Percentiles rank a stretch among this genome's conserved stretches.
These are phyloP conservation scores for Erodium trifolium DNA, from an alignment of 441 rosid species.

Conservation along the genomic window DNA sequence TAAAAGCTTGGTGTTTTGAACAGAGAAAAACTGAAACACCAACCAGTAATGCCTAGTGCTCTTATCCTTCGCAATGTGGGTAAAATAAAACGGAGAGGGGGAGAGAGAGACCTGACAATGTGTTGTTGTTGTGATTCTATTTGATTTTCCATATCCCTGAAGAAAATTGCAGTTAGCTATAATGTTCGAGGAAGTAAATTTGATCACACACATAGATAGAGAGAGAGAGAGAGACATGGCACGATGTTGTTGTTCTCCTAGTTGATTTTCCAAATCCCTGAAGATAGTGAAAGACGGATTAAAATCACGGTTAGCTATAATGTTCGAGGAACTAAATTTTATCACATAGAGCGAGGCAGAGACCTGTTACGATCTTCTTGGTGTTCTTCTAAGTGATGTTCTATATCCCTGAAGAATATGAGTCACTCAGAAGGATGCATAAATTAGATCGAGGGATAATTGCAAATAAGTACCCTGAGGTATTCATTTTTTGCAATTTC, in stretches of 20 bases:
- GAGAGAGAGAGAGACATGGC: background rate
- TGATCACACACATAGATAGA: background rate
- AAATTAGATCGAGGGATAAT: no score
- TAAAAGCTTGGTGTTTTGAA: no score
- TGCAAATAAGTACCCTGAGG: no score
- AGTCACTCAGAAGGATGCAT: no score
- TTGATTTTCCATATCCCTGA: background rate
- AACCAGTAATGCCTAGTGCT: background rate
- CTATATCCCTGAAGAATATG: background rate
- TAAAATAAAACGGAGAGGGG: background rate
- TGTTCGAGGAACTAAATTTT: background rate
- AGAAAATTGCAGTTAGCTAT: background rate
- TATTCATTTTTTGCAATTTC: no score
- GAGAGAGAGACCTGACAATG: slow-evolving; percentile 3
- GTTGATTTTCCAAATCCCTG: slow-evolving; percentile 8
- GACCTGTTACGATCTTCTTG: background rate
- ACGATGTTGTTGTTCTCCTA: background rate
- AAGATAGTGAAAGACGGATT: background rate
- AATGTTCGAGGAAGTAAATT: background rate
- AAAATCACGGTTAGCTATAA: background rate
- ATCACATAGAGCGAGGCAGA: background rate
- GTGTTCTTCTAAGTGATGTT: background rate
- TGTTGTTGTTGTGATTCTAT: background rate
- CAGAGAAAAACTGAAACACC: no score
- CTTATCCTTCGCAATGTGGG: background rate